These are phyloP conservation scores for Eleusine coracana DNA, from an alignment of 176 grass and related monocot species.

Conservation along the genomic window DNA sequence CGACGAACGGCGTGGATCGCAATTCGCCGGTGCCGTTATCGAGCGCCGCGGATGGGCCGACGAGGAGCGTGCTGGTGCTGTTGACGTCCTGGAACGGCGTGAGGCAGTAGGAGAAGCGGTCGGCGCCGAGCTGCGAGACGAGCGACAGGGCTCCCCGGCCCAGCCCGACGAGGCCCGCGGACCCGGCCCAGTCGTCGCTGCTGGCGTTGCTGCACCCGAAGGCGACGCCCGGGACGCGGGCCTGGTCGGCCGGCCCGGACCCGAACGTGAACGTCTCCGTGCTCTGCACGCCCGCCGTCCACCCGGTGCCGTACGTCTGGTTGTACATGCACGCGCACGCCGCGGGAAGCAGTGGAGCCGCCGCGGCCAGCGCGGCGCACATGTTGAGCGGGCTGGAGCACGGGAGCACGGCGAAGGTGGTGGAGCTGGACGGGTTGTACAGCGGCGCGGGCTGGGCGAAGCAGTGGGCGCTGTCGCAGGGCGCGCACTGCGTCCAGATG, in stretches of 20 bases:
- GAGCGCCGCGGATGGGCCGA: conserved; percentile 48
- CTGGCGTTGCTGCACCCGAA: conserved; percentile 68
- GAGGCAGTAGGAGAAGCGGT: conserved; percentile 78
- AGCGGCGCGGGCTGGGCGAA: conserved; percentile 46
- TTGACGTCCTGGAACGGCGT: conserved; percentile 55
- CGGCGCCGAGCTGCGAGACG: conserved; percentile 64
- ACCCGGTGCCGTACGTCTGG: conserved; percentile 66
- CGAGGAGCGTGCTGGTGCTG: conserved; percentile 55
- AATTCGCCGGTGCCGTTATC: conserved; percentile 18
- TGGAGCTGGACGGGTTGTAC: conserved; percentile 62
- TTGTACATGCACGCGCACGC: conserved; percentile 64
- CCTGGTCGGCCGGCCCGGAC: conserved; percentile 24
- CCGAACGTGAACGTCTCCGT: conserved; percentile 73
- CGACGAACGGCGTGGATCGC: conserved; percentile 60
- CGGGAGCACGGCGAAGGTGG: conserved; percentile 55
- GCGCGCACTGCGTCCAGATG: conserved; percentile 66
- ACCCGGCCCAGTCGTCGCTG: conserved; percentile 46
- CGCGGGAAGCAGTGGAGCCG: conserved; percentile 1
- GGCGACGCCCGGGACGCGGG: conserved; percentile 24
- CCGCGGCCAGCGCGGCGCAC: conserved; percentile 10
- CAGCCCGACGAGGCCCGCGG: conserved; percentile 63
- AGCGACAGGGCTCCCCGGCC: conserved; percentile 56
- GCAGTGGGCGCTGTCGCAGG: conserved; percentile 48
- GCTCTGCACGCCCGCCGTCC: conserved; percentile 59
- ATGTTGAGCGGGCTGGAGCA: conserved; percentile 57